Evolutionary conservation across 1,139 yeast species (phyloP).

Genomic region (Kodamaea fungicola): DNA sequence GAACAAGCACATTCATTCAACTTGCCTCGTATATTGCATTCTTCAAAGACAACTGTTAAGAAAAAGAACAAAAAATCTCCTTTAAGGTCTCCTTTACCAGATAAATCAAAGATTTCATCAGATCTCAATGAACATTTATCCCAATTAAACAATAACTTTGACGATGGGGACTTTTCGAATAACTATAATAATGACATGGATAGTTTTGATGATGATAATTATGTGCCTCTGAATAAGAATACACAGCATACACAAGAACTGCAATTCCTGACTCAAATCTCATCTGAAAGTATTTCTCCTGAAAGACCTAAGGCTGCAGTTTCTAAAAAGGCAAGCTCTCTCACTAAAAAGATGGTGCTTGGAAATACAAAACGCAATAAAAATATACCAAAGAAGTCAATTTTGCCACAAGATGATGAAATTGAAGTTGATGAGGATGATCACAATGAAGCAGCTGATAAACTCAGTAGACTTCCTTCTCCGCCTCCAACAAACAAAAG

Average conservation of each 20-base stretch:
- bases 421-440: conserved; percentile 21
- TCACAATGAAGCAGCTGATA: conserved; percentile 15
- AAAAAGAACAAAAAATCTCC: conserved; percentile 29
- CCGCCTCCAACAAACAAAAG: conserved; percentile 19
- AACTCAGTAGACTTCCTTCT: conserved; percentile 16
- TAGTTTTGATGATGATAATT: conserved; percentile 11
- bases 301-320: conserved; percentile 6
- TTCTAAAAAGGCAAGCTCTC: conserved; percentile 13
- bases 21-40: conserved; percentile 27
- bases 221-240: conserved; percentile 6
- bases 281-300: conserved; percentile 16
- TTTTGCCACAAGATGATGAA: not conserved
- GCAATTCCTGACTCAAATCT: conserved; percentile 3
- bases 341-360: conserved; percentile 44
- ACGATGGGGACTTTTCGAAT: not conserved
- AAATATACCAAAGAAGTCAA: not conserved
- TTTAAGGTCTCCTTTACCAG: conserved; percentile 32
- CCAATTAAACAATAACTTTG: not conserved
- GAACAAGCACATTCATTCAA: conserved; percentile 33
- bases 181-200: conserved; percentile 5
- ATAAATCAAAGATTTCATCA: conserved; percentile 8
- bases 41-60: conserved; percentile 15
- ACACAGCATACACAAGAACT: conserved; percentile 5
- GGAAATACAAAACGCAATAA: conserved; percentile 19
- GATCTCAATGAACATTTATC: not conserved